These are phyloP conservation scores for Tephrocybe sp. DNA, from an alignment of 768 basidiomycete species.

Conservation along the genomic window DNA sequence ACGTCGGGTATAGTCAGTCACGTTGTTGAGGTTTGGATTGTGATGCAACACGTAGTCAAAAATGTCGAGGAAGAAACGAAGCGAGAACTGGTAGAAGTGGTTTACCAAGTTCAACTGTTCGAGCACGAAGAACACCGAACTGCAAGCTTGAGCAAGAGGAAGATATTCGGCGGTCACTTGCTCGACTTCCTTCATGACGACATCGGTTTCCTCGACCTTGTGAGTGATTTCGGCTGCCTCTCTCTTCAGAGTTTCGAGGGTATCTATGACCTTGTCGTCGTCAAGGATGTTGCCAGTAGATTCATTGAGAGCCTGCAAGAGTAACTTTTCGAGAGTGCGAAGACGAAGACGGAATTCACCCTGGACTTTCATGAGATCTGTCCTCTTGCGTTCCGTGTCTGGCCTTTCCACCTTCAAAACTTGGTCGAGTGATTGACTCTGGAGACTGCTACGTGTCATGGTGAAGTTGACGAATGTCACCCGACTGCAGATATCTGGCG, in stretches of 20 bases:
- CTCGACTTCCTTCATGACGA: conserved; percentile 95
- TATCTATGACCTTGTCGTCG: conserved; percentile 97
- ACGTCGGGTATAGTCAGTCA: conserved; percentile 71
- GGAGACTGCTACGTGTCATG: conserved; percentile 98
- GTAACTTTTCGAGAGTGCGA: conserved; percentile 87
- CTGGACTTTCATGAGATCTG: conserved; percentile 97
- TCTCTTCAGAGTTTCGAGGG: conserved; percentile 90
- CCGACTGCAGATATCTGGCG: conserved; percentile 97
- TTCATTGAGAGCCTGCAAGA: conserved; percentile 94
- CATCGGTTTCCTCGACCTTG: conserved; percentile 95
- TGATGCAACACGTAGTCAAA: conserved; percentile 93
- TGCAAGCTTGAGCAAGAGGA: conserved; percentile 93
- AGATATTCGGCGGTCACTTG: conserved; percentile 94
- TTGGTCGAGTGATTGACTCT: conserved; percentile 97
- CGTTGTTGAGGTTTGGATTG: conserved; percentile 84
- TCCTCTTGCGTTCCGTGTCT: conserved; percentile 92
- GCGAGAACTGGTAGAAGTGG: conserved; percentile 98
- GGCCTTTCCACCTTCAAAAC: conserved; percentile 96
- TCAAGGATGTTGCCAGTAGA: conserved; percentile 97
- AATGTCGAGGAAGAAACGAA: conserved; percentile 97
- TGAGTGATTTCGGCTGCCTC: conserved; percentile 95
- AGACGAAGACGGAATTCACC: conserved; percentile 95
- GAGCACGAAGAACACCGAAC: conserved; percentile 94
- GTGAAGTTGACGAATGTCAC: conserved; percentile 97
- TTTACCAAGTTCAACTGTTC: conserved; percentile 93